Evolutionary conservation across 345 rosid species (phyloP).

Genomic region (Eutrema yunnanense): DNA sequence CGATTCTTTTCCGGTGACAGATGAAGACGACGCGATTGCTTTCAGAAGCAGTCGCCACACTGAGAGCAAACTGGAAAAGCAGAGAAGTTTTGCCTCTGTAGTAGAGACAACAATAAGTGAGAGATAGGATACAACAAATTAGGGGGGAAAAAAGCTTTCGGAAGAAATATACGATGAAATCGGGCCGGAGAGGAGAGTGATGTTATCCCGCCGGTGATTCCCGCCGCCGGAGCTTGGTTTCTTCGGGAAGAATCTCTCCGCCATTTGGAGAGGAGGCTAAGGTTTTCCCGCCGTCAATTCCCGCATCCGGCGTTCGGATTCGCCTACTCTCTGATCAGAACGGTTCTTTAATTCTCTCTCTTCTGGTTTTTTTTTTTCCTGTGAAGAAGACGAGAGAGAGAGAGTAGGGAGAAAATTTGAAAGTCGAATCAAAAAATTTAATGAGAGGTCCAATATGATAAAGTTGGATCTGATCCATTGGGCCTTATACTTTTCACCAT

Average conservation of each 20-base stretch:
- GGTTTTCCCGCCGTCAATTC: no score
- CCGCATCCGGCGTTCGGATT: no score
- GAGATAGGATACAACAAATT: neutral
- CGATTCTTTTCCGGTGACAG: constrained; percentile 56
- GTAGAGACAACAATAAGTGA: constrained; percentile 8
- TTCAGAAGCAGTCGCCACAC: constrained; percentile 31
- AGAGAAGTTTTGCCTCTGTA: constrained; percentile 86
- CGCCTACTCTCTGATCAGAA: no score
- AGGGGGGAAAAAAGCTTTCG: neutral
- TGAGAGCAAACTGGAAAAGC: constrained; percentile 72
- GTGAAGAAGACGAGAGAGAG: no score
- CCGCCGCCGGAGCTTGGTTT: constrained; percentile 3
- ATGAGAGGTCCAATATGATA: no score
- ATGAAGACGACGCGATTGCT: constrained; percentile 53
- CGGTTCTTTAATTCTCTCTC: no score
- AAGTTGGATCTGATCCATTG: no score
- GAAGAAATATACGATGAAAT: constrained; percentile 42
- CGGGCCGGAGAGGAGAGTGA: constrained; percentile 73
- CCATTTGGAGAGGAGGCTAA: constrained; percentile 22
- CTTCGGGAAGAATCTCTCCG: constrained; percentile 43
- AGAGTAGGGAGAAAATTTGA: no score
- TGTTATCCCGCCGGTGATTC: constrained; percentile 20
- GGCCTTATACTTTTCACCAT: no score
- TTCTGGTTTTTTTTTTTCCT: no score
- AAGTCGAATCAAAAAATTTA: no score